Base-by-base conservation (phyloP, 371 early-diverging fungal species). In the Funneliformis caledonium region DNA sequence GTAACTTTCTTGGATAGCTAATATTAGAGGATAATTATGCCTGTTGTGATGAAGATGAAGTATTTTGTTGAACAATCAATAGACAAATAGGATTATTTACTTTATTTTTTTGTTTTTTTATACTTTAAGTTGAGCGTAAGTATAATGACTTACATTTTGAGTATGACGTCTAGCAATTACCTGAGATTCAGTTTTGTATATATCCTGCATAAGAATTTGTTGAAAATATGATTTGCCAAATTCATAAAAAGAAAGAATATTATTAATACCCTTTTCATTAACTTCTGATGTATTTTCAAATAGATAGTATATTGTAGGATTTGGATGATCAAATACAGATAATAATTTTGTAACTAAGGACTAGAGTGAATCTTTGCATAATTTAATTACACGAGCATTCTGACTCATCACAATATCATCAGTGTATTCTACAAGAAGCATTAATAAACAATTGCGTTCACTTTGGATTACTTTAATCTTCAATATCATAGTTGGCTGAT, bases 231-330 rank as follows among this genome's bases (percentile, higher is more conserved):
- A 59, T 56, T 42, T 52, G 0, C 75, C 59, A 2, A n/a, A 33
- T 31, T 56, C 60, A 59, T 75, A 75, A 10, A 60, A 75, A 12
- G 52, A 60, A 75, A 75, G 75, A 75, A 75, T 52, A n/a, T n/a
- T 60, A 16, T 6, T 42, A 37, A 75, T 26, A 42, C 59, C 75
- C 6, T 11, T 43, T 19, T 59, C 31, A 59, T 75, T 75, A 19
- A 74, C 0, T 59, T 74, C 74, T 52, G 50, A 22, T 22, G 42
- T 56, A 74, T 42, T 37, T 74, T 74, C n/a, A 74, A 74, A n/a
- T n/a, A n/a, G n/a, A n/a, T n/a, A n/a, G n/a, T n/a, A n/a, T n/a
- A n/a, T n/a, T n/a, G n/a, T n/a, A n/a, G n/a, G n/a, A n/a, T n/a
- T n/a, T n/a, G n/a, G n/a, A n/a, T n/a, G n/a, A n/a, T n/a, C n/a